These are phyloP conservation scores for Exophiala oligosperma DNA, from an alignment of 2,329 filamentous ascomycete species.

Conservation along the genomic window DNA sequence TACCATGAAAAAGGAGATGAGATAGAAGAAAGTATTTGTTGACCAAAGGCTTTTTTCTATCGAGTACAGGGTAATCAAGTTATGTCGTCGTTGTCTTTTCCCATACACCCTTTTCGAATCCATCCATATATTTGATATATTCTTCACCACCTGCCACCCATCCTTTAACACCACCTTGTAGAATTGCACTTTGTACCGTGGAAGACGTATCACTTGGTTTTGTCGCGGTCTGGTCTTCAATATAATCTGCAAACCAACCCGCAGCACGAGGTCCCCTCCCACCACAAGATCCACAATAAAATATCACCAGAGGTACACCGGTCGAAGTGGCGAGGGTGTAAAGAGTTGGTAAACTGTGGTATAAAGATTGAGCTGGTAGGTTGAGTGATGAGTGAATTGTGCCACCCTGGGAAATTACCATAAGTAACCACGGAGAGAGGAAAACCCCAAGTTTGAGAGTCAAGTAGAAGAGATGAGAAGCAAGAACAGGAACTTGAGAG, in stretches of 20 bases:
- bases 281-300: slow-evolving; percentile 51
- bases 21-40: no score
- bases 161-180: slow-evolving; percentile 35
- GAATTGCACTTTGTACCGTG: slow-evolving; percentile 22
- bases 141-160: slow-evolving; percentile 33
- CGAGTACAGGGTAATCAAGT: not conserved
- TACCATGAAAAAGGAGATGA: no score
- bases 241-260: slow-evolving; percentile 57
- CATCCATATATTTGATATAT: slow-evolving; percentile 32
- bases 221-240: slow-evolving; percentile 37
- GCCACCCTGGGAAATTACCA: slow-evolving; percentile 35
- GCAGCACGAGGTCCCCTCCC: slow-evolving; percentile 58
- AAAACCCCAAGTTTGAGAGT: no score
- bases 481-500: no score
- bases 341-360: slow-evolving; percentile 38
- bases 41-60: no score
- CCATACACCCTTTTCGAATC: slow-evolving; percentile 30
- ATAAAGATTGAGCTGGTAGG: slow-evolving; percentile 43
- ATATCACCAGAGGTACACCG: slow-evolving; percentile 38
- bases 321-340: slow-evolving; percentile 35
- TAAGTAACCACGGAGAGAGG: no score
- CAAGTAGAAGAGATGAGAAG: no score
- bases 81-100: not conserved
- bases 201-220: not conserved
- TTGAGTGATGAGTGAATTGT: slow-evolving; percentile 59